These are phyloP conservation scores for Saturnispora diversa DNA, from an alignment of 805 yeast genomes.

Conservation along the genomic window DNA sequence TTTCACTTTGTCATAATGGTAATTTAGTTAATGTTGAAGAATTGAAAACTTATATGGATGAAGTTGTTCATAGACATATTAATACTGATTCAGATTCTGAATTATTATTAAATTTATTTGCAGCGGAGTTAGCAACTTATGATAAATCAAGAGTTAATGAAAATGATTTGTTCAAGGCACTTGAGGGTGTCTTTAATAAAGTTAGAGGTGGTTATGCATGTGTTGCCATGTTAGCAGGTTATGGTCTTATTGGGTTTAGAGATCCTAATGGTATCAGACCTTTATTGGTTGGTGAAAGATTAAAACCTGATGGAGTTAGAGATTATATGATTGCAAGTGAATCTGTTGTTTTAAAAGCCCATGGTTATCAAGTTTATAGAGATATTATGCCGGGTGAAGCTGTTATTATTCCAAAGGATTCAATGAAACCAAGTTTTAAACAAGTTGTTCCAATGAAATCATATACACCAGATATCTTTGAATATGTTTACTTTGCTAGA, in stretches of 20 bases:
- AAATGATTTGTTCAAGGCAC: slow-evolving; percentile 79
- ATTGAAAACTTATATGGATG: slow-evolving; percentile 74
- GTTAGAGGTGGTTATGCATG: slow-evolving; percentile 98
- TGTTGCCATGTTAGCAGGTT: slow-evolving; percentile 91
- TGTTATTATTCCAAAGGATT: slow-evolving; percentile 77
- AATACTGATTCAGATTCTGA: slow-evolving; percentile 97
- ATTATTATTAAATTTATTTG: slow-evolving; percentile 80
- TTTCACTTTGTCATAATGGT: slow-evolving; percentile 87
- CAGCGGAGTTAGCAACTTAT: slow-evolving; percentile 81
- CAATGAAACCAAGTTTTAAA: slow-evolving; percentile 64
- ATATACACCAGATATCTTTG: slow-evolving; percentile 93
- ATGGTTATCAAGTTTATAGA: slow-evolving; percentile 69
- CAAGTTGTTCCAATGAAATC: slow-evolving; percentile 74
- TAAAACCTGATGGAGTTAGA: slow-evolving; percentile 53
- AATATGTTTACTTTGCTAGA: slow-evolving; percentile 95
- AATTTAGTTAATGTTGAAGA: slow-evolving; percentile 83
- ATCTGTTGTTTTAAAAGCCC: slow-evolving; percentile 89
- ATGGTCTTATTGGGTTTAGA: slow-evolving; percentile 89
- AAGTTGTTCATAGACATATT: slow-evolving; percentile 91
- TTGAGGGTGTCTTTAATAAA: slow-evolving; percentile 68
- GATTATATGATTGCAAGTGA: slow-evolving; percentile 96
- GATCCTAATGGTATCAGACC: slow-evolving; percentile 98
- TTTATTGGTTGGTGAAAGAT: slow-evolving; percentile 74
- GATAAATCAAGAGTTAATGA: slow-evolving; percentile 91
- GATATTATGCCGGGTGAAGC: slow-evolving; percentile 96